A percentile compares a stretch with the other conserved stretches of the same genome.
Conservation (phyloP, 306 rosid species). For the Quercus parvula region DNA sequence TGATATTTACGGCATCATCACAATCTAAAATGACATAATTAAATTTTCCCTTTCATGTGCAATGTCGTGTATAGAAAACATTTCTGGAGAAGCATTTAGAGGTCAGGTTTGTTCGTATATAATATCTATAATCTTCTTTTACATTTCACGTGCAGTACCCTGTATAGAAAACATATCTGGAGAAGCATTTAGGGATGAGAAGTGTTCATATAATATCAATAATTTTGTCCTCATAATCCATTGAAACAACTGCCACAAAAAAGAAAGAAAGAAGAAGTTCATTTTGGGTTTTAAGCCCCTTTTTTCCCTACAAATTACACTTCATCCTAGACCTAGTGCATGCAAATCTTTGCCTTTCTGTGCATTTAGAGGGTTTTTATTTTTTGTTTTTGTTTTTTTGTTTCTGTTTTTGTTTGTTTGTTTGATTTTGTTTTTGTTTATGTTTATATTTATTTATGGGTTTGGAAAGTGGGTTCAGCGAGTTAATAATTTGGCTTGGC, state of each 20-base stretch:
- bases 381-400: not conserved
- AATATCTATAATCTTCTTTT: too few species aligned
- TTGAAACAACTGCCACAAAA: too few species aligned
- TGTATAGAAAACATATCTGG: not conserved
- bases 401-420: not conserved
- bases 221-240: too few species aligned
- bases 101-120: not conserved
- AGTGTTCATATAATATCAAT: not conserved
- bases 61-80: not conserved
- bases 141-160: not conserved
- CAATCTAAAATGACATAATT: not conserved
- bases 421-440: not conserved
- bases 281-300: too few species aligned
- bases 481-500: slow-evolving; percentile 20
- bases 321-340: too few species aligned
- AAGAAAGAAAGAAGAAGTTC: too few species aligned
- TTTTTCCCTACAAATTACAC: too few species aligned
- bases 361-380: too few species aligned
- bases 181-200: not conserved
- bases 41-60: not conserved
- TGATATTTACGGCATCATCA: too few species aligned
- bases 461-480: not conserved
- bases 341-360: not conserved
- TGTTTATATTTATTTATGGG: not conserved
- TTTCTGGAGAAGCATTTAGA: not conserved